Base-by-base conservation (phyloP, 306 rosid species). In the Leucaena leucocephala region DNA sequence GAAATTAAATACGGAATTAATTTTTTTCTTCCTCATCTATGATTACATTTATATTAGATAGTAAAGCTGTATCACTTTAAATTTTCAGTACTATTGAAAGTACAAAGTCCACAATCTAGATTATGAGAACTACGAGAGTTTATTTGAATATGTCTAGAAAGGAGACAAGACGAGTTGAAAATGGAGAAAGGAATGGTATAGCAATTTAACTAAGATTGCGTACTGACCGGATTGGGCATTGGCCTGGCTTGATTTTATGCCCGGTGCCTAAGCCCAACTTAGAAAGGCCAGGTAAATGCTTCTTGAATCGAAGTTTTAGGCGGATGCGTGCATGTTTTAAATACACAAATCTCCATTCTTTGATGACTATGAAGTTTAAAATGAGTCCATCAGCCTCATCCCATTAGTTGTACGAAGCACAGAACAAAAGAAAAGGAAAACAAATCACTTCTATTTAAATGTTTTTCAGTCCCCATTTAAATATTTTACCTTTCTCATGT, bases 401-500 rank as follows among this genome's bases (percentile, higher is more conserved):
- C 67, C 57, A 35, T n/a, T 78, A 39, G 40, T 22, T 71, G 17
- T 49, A 38, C 70, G 48, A 58, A 33, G 68, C 71, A 72, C 68
- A 8, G 27, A 16, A 2, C 0, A 3, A 7, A n/a, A 14, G 5
- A 6, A 49, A 4, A 55, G 6, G 27, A 8, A 54, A 17, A 55
- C 11, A 19, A 55, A 55, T 55, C 34, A 22, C 50, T 35, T 57
- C 80, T 73, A 79, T 17, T 72, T 73, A 1, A 74, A 34, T 40
- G 7, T 52, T 39, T 16, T 35, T 68, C 27, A 42, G 40, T 67
- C 45, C 68, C 79, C 42, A 44, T 44, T 35, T 50, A 73, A 34
- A 66, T 34, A 79, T 72, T 40, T 65, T 58, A 36, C 76, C 67
- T 67, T 61, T 75, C 77, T 66, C 50, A 72, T 55, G 57, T 57